Percentiles rank a stretch among this genome's conserved stretches.
Evolutionary conservation across 2,329 filamentous ascomycete genomes (phyloP).

Genomic region (Cladosporium sp.): DNA sequence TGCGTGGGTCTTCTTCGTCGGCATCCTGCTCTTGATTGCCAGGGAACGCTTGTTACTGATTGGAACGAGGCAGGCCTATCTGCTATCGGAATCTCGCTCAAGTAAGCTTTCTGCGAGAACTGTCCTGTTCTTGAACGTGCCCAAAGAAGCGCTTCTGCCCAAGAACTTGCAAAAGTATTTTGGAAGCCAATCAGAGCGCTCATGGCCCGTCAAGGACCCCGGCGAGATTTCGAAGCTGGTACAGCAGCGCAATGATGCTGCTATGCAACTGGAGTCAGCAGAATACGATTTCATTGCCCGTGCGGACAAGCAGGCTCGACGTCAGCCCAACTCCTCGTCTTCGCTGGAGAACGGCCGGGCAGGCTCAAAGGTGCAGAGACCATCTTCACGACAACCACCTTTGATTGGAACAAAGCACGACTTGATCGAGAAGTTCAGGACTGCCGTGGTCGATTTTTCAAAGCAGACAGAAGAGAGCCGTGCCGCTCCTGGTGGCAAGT

Average conservation of each 20-base stretch:
- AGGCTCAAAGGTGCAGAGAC: slow-evolving; percentile 39
- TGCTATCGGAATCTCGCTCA: slow-evolving; percentile 40
- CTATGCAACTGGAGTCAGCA: slow-evolving; percentile 40
- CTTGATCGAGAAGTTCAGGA: slow-evolving; percentile 81
- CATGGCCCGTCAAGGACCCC: slow-evolving; percentile 44
- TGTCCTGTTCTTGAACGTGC: slow-evolving; percentile 46
- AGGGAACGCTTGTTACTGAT: slow-evolving; percentile 46
- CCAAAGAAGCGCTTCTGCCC: slow-evolving; percentile 27
- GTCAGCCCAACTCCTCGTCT: neutral
- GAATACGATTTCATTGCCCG: slow-evolving; percentile 41
- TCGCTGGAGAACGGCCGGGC: slow-evolving; percentile 5
- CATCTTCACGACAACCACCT: slow-evolving; percentile 65
- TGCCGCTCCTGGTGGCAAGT: slow-evolving; percentile 49
- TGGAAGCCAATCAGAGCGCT: slow-evolving; percentile 34
- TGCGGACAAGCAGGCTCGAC: slow-evolving; percentile 24
- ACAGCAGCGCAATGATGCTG: slow-evolving; percentile 40
- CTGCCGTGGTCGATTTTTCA: slow-evolving; percentile 67
- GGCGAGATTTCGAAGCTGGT: slow-evolving; percentile 43
- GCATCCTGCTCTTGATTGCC: slow-evolving; percentile 40
- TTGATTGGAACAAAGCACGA: slow-evolving; percentile 82
- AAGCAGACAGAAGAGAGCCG: slow-evolving; percentile 66
- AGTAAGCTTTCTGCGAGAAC: slow-evolving; percentile 44
- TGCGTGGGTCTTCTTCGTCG: slow-evolving; percentile 39
- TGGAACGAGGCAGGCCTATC: slow-evolving; percentile 46
- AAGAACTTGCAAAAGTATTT: slow-evolving; percentile 32